Evolutionary conservation across 139 green algal genomes (phyloP), one percentile per base, ranked within the genome.

Genomic region (Chlamydomonas incerta): DNA sequence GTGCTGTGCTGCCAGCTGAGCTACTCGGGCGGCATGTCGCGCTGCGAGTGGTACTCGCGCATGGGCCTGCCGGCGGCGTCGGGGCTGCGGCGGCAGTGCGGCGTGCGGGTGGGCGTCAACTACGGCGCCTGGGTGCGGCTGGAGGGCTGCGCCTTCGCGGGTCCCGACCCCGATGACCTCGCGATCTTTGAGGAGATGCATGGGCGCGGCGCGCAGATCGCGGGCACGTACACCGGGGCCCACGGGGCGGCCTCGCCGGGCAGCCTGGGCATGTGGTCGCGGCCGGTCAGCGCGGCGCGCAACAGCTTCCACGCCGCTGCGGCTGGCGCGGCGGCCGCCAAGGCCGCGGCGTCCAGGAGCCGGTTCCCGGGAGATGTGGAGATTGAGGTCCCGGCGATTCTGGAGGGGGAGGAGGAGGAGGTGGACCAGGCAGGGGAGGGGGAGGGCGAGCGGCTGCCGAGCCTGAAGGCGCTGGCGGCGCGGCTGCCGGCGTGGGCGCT

Each of bases 111-210:
- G 21, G 84, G 74, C 31, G 0, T 73, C 23, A 88, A 88, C 74
- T 88, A 85, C 58, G 84, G 63, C 46, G 84, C 74, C 41, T 50
- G 33, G 3, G 84, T 88, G 50, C 28, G 52, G 29, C 14, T 88
- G 62, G 29, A 85, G 31, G 84, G 84, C 37, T 50, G 26, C 57
- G 84, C 84, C 3, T 88, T 88, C 50, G 55, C 28, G 18, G 84
- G 55, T 3, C 84, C 55, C 0, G 67, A 88, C 57, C 84, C 55
- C 0, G 67, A 88, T 57, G 52, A 80, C 18, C 29, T 67, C 23
- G 84, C 84, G 10, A 11, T 81, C 1, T 37, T 82, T 23, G 63
- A 82, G 6, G 71, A 87, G 72, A 21, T 72, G 3, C 55, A 72
- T 18, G n/a, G 41, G 6, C 41, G 41, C 41, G 41, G 41, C 41